Conservation (phyloP, 208 protist genomes). For the Trypanosoma avium region DNA sequence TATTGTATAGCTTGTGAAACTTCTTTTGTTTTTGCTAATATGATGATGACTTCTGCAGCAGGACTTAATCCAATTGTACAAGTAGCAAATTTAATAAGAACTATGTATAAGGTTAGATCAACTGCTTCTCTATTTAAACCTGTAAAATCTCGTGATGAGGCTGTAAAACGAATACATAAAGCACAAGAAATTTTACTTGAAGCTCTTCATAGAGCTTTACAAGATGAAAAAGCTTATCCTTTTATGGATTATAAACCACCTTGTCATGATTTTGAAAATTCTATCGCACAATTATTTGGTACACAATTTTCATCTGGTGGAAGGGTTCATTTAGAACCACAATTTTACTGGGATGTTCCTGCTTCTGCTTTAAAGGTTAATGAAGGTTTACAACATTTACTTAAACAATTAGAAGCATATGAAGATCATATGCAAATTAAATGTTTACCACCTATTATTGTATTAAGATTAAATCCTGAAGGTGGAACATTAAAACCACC, state of each 20-base stretch:
- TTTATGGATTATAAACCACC: slow-evolving; percentile 67
- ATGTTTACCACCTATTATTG: slow-evolving; percentile 85
- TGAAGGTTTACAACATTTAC: slow-evolving; percentile 87
- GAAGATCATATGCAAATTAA: slow-evolving; percentile 83
- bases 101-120: slow-evolving; percentile 67
- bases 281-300: slow-evolving; percentile 79
- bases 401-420: slow-evolving; percentile 84
- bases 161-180: slow-evolving; percentile 83
- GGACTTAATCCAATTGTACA: slow-evolving; percentile 85
- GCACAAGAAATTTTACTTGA: slow-evolving; percentile 68
- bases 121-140: slow-evolving; percentile 67
- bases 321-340: slow-evolving; percentile 69
- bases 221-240: slow-evolving; percentile 77
- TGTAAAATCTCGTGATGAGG: slow-evolving; percentile 77
- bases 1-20: slow-evolving; percentile 91
- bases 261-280: slow-evolving; percentile 60
- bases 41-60: slow-evolving; percentile 65
- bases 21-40: slow-evolving; percentile 86
- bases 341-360: slow-evolving; percentile 90
- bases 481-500: slow-evolving; percentile 85
- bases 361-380: slow-evolving; percentile 88
- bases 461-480: slow-evolving; percentile 88
- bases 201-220: slow-evolving; percentile 75
- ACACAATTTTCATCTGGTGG: slow-evolving; percentile 80
- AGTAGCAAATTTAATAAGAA: slow-evolving; percentile 78